Evolutionary conservation across 371 early-diverging fungal species (phyloP).

Genomic region (Chytridium lagenaria): DNA sequence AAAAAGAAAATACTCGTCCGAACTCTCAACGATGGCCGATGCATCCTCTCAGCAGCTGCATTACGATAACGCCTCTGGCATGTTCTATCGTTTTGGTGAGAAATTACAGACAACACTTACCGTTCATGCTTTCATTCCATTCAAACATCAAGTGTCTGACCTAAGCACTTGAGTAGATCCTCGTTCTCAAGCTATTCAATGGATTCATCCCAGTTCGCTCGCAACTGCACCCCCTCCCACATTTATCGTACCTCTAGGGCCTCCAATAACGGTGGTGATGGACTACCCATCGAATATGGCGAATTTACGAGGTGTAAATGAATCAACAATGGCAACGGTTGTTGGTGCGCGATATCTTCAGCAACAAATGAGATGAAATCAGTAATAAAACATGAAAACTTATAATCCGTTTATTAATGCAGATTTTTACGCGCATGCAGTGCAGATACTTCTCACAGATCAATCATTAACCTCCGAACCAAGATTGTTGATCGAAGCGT

Average conservation of each 20-base stretch:
- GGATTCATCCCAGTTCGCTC: background rate
- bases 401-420: background rate
- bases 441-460: too few relatives aligned
- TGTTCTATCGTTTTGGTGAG: background rate
- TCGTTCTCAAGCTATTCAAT: background rate
- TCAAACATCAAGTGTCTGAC: background rate
- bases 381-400: too few relatives aligned
- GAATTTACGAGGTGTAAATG: background rate
- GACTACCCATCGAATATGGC: background rate
- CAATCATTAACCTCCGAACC: too few relatives aligned
- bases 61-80: background rate
- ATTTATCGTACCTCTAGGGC: background rate
- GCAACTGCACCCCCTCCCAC: background rate
- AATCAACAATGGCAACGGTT: background rate
- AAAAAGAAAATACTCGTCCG: too few relatives aligned
- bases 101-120: background rate
- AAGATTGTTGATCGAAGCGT: too few relatives aligned
- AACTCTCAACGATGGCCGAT: slow-evolving; percentile 73
- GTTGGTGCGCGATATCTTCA: background rate
- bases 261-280: background rate
- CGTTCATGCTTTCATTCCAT: background rate
- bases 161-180: too few relatives aligned
- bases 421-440: too few relatives aligned
- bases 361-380: background rate
- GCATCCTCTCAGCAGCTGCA: slow-evolving; percentile 86